Conservation (phyloP, 352 stramenopile species). For the Pythium phragmiticola region DNA sequence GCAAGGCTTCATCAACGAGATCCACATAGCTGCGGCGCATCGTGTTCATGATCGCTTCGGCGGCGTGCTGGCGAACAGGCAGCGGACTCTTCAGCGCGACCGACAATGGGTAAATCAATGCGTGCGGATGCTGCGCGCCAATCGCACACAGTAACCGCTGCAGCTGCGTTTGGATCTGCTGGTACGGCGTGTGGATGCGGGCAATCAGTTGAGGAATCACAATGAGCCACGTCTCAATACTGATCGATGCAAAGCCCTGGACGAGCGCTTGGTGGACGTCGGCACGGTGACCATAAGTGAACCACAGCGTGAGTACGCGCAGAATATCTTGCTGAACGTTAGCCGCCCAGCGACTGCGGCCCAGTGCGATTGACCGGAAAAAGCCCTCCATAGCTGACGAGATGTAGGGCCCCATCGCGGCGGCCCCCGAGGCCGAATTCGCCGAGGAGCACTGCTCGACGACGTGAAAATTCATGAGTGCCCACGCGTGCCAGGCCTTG, state of each 20-base stretch:
- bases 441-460: constrained; percentile 87
- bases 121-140: constrained; percentile 95
- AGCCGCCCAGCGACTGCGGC: constrained; percentile 90
- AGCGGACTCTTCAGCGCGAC: constrained; percentile 94
- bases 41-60: constrained; percentile 93
- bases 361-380: constrained; percentile 96
- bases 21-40: constrained; percentile 93
- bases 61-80: constrained; percentile 43
- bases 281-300: constrained; percentile 94
- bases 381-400: constrained; percentile 97
- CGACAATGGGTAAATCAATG: constrained; percentile 99
- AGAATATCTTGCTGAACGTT: constrained; percentile 95
- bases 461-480: constrained; percentile 96
- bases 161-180: constrained; percentile 73
- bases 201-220: constrained; percentile 99
- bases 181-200: constrained; percentile 81
- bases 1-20: constrained; percentile 96
- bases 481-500: constrained; percentile 98
- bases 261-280: constrained; percentile 87
- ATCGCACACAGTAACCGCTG: constrained; percentile 92
- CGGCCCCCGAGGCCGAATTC: constrained; percentile 44
- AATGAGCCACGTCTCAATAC: constrained; percentile 98
- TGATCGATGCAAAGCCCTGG: constrained; percentile 91
- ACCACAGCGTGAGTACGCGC: constrained; percentile 98
- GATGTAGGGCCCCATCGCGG: constrained; percentile 68